These are phyloP conservation scores for Neurospora africana DNA, from an alignment of 495 filamentous ascomycete genomes.

Conservation along the genomic window DNA sequence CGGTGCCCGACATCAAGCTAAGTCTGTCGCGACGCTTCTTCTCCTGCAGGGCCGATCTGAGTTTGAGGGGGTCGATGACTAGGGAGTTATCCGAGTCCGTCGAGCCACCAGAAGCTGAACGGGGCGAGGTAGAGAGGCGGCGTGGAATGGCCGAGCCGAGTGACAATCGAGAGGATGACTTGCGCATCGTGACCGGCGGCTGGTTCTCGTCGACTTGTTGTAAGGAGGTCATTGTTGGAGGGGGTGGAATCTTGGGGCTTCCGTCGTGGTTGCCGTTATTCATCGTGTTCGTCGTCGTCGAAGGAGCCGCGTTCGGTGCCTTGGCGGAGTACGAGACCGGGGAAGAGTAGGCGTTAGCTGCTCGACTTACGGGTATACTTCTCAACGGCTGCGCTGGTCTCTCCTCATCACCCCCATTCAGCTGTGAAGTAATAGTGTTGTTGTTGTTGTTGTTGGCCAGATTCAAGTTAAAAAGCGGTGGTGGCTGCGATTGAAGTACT, in stretches of 20 bases:
- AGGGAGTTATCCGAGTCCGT: conserved; percentile 31
- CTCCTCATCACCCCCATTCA: conserved; percentile 23
- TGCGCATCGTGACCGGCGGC: conserved; percentile 11
- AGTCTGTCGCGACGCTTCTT: conserved; percentile 33
- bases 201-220: conserved; percentile 27
- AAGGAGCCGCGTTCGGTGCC: background rate
- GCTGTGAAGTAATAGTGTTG: background rate
- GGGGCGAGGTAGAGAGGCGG: conserved; percentile 8
- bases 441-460: conserved; percentile 33
- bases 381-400: conserved; percentile 48
- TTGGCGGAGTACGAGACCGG: conserved; percentile 6
- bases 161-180: conserved; percentile 24
- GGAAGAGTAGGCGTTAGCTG: conserved; percentile 31
- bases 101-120: conserved; percentile 16
- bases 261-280: background rate
- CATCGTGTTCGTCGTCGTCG: background rate
- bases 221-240: conserved; percentile 11
- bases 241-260: conserved; percentile 13
- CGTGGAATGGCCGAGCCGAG: background rate
- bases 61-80: conserved; percentile 33
- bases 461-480: conserved; percentile 53
- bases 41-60: conserved; percentile 35
- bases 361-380: conserved; percentile 28
- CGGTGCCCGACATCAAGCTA: conserved; percentile 19
- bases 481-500: conserved; percentile 1